Conservation (phyloP, 352 stramenopile genomes). For the Globisporangium viniferum region DNA sequence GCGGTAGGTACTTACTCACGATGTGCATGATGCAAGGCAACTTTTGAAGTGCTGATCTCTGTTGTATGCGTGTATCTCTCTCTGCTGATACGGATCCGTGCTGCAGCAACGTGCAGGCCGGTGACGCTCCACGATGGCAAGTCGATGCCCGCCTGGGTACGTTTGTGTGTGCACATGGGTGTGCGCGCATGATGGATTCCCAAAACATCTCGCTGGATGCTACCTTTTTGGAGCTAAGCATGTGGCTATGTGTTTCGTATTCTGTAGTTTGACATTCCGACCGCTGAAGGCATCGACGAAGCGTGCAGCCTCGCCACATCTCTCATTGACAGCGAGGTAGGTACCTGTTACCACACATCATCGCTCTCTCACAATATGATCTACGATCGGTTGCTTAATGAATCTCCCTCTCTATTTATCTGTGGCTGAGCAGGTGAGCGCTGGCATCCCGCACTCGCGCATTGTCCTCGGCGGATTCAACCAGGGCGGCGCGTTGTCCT, state of each 20-base stretch:
- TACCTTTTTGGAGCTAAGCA: neutral
- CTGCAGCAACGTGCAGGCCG: conserved; percentile 73
- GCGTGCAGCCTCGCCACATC: conserved; percentile 61
- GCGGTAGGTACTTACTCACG: conserved; percentile 24
- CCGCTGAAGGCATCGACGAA: conserved; percentile 83
- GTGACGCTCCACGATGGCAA: conserved; percentile 96
- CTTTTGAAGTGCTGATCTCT: neutral
- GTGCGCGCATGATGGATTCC: neutral
- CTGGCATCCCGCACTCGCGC: conserved; percentile 78
- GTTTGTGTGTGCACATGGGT: neutral
- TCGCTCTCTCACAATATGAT: neutral
- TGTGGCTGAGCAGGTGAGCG: conserved; percentile 24
- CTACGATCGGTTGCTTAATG: neutral
- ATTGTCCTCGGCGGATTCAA: conserved; percentile 95
- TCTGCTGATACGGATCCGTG: neutral
- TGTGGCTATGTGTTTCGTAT: neutral
- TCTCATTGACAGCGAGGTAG: conserved; percentile 82
- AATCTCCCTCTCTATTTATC: neutral
- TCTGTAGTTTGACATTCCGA: conserved; percentile 91
- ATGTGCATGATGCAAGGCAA: neutral
- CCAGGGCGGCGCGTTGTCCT: conserved; percentile 59
- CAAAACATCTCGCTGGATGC: neutral
- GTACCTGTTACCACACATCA: neutral
- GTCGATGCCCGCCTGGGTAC: conserved; percentile 90
- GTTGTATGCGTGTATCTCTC: neutral